These are phyloP conservation scores for Pythium dissotocum DNA, from an alignment of 352 stramenopile genomes.

Conservation along the genomic window DNA sequence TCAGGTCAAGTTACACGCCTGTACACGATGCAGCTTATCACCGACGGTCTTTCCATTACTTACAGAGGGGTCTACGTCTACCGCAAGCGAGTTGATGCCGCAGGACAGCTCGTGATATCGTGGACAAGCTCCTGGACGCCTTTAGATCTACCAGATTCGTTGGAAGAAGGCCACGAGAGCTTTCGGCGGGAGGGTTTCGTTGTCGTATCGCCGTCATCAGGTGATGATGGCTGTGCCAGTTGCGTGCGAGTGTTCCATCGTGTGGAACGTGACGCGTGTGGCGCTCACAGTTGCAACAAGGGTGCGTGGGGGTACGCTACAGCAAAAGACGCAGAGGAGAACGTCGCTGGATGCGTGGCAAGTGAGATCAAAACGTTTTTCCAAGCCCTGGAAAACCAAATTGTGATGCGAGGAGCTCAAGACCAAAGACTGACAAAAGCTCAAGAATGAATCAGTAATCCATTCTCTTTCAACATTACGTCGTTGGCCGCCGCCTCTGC, in stretches of 20 bases:
- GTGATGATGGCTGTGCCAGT: not conserved
- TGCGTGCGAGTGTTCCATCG: conserved; percentile 13
- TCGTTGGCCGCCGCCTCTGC: not conserved
- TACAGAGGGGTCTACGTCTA: conserved; percentile 13
- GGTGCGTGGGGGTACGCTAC: conserved; percentile 11
- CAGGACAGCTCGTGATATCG: conserved; percentile 1
- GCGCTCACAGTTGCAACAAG: not conserved
- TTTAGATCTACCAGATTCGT: not conserved
- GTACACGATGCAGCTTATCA: conserved; percentile 14
- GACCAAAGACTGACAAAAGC: not conserved
- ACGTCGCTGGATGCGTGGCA: conserved; percentile 1
- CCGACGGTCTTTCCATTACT: not conserved
- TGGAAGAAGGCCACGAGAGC: conserved; percentile 10
- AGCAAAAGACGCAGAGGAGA: not conserved
- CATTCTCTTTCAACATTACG: not conserved
- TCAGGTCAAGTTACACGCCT: not conserved
- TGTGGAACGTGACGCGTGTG: conserved; percentile 16
- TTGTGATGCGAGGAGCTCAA: not conserved
- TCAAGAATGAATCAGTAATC: too few relatives aligned
- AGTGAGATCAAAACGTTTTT: conserved; percentile 10
- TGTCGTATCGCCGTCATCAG: conserved; percentile 1
- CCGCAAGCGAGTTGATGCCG: not conserved
- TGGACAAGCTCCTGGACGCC: conserved; percentile 19
- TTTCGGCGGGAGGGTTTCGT: conserved; percentile 17
- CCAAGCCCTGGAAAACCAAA: conserved; percentile 11